Evolutionary conservation across 345 rosid genomes (phyloP).

Genomic region (Noccaea caerulescens): DNA sequence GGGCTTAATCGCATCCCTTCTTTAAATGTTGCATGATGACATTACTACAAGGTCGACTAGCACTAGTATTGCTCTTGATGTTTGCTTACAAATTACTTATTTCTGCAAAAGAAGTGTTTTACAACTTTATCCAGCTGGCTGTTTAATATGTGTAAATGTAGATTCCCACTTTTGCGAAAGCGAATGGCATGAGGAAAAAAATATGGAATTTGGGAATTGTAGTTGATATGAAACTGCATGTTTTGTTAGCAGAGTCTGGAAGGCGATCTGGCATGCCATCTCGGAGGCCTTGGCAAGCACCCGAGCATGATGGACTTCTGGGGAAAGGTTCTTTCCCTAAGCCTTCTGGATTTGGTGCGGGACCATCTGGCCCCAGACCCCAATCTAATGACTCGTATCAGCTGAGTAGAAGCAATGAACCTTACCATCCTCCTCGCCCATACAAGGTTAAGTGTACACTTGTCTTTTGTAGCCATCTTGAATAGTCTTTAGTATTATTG

Average conservation of each 20-base stretch:
- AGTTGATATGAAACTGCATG: constrained; percentile 20
- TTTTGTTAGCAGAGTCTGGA: constrained; percentile 63
- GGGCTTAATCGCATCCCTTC: constrained; percentile 26
- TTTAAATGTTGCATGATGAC: constrained; percentile 28
- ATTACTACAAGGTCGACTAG: constrained; percentile 30
- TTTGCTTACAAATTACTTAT: constrained; percentile 5
- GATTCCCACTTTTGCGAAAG: too few relatives aligned
- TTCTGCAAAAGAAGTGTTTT: constrained; percentile 7
- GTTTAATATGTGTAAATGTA: too few relatives aligned
- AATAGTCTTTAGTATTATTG: not conserved
- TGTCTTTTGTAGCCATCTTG: constrained; percentile 30
- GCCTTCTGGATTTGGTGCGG: constrained; percentile 69
- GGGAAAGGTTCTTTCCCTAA: constrained; percentile 95
- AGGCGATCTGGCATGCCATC: constrained; percentile 69
- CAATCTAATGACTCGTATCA: constrained; percentile 70
- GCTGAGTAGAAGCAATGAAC: constrained; percentile 71
- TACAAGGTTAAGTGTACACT: constrained; percentile 66
- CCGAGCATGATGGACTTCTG: constrained; percentile 97
- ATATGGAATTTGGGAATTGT: constrained; percentile 16
- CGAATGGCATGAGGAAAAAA: too few relatives aligned
- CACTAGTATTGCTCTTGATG: constrained; percentile 8
- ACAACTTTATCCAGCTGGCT: not conserved
- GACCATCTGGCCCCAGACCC: constrained; percentile 62
- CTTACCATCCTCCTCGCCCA: constrained; percentile 95
- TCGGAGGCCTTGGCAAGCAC: constrained; percentile 77